A percentile compares a stretch with the other conserved stretches of the same genome.
phyloP scores from a whole-genome alignment of 106 monocot genomes.

The Vanilla planifolia region DNA sequence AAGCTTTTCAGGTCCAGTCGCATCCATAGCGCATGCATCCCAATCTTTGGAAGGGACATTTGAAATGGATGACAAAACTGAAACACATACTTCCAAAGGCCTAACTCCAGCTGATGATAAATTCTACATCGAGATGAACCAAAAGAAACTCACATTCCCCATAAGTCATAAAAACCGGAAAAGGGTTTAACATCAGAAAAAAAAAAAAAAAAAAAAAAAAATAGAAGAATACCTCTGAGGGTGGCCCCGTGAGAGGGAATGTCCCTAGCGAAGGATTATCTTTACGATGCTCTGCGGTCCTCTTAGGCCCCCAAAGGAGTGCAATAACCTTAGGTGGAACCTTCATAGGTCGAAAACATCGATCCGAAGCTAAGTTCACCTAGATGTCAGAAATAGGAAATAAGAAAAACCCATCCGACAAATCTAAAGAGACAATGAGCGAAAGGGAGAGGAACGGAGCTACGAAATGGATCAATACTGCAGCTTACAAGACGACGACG shows the following conservation, averaged over 20 bases:
- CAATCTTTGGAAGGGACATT: constrained; percentile 70
- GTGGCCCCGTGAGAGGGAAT: constrained; percentile 38
- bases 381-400: constrained; percentile 7
- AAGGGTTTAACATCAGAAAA: background rate
- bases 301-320: constrained; percentile 72
- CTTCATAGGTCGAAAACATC: background rate
- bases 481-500: no score
- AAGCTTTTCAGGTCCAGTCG: constrained; percentile 49
- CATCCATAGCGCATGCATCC: constrained; percentile 85
- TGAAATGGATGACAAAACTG: constrained; percentile 67
- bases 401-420: background rate
- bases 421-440: background rate
- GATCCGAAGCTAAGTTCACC: constrained; percentile 9
- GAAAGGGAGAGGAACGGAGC: background rate
- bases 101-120: constrained; percentile 11
- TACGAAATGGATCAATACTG: background rate
- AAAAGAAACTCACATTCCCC: background rate
- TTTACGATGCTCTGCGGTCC: constrained; percentile 22
- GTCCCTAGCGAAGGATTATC: constrained; percentile 47
- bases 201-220: background rate
- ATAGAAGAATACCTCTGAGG: constrained; percentile 41
- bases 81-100: constrained; percentile 40
- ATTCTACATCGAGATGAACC: constrained; percentile 30
- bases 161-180: no score
- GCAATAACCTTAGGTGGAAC: constrained; percentile 39